Evolutionary conservation across 768 basidiomycete species (phyloP).

Genomic region (Serendipita vermifera): DNA sequence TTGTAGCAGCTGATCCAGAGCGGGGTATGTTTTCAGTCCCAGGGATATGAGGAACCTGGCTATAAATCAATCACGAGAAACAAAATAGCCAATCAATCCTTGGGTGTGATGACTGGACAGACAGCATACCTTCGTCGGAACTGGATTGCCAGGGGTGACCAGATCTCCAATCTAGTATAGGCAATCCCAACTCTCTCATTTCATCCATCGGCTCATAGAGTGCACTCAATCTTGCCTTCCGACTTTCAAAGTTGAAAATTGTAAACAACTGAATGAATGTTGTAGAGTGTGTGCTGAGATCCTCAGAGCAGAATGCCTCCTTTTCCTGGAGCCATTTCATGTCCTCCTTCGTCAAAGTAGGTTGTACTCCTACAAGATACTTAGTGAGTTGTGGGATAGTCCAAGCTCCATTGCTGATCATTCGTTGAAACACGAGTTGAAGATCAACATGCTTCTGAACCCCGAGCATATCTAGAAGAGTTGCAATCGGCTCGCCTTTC

Average conservation of each 20-base stretch:
- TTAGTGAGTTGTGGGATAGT: conserved; percentile 70
- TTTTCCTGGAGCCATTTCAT: conserved; percentile 44
- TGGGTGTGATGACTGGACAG: neutral
- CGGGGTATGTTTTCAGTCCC: conserved; percentile 56
- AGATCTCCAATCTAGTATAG: conserved; percentile 78
- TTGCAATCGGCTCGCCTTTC: too few species aligned
- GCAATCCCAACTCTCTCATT: conserved; percentile 60
- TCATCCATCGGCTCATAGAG: conserved; percentile 75
- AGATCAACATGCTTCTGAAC: conserved; percentile 86
- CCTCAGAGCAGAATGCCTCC: conserved; percentile 60
- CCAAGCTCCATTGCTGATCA: conserved; percentile 87
- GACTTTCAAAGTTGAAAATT: too few species aligned
- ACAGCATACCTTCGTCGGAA: conserved; percentile 71
- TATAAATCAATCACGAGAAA: conserved; percentile 21
- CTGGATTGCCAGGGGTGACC: conserved; percentile 62
- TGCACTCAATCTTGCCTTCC: too few species aligned
- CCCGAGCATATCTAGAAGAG: conserved; percentile 59
- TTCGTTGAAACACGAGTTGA: conserved; percentile 86
- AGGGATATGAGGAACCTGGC: conserved; percentile 69
- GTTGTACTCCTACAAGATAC: conserved; percentile 75
- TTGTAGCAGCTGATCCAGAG: conserved; percentile 48
- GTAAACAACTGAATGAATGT: too few species aligned
- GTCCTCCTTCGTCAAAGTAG: conserved; percentile 45
- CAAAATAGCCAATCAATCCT: neutral
- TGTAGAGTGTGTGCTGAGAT: conserved; percentile 16